A percentile compares a stretch with the other conserved stretches of the same genome.
phyloP scores from a whole-genome alignment of 306 rosid genomes.

The Ammopiptanthus mongolicus region DNA sequence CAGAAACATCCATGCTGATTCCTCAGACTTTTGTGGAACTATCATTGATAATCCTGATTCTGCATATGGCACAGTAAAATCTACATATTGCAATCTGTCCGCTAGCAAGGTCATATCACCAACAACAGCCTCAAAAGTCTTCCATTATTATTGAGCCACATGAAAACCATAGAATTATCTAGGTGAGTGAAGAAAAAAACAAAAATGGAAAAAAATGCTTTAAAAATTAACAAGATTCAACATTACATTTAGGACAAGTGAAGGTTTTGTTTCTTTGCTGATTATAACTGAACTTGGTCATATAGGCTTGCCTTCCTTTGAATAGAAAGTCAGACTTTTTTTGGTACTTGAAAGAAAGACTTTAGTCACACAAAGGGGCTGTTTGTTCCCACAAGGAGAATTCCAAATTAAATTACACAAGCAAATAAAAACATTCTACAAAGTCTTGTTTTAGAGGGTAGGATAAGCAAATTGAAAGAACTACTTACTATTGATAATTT shows the following conservation, averaged over 20 bases:
- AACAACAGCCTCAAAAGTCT: constrained; percentile 57
- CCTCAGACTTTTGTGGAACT: constrained; percentile 33
- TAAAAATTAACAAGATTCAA: background rate
- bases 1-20: constrained; percentile 51
- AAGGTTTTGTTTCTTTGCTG: background rate
- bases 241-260: background rate
- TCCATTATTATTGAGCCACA: constrained; percentile 21
- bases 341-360: background rate
- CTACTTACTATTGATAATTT: background rate
- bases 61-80: constrained; percentile 60
- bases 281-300: background rate
- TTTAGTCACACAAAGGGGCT: background rate
- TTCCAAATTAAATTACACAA: background rate
- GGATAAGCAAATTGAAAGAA: background rate
- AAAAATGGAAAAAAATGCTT: background rate
- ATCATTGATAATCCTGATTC: constrained; percentile 67
- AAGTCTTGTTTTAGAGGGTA: background rate
- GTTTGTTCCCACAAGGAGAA: background rate
- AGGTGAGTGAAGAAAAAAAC: background rate
- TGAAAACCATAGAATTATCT: background rate
- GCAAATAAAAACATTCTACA: background rate
- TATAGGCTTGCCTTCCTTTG: background rate
- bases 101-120: constrained; percentile 59
- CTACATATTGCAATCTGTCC: constrained; percentile 44
- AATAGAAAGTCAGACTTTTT: background rate